Evolutionary conservation across 208 protist species (phyloP).

Genomic region (Entamoeba dispar): DNA sequence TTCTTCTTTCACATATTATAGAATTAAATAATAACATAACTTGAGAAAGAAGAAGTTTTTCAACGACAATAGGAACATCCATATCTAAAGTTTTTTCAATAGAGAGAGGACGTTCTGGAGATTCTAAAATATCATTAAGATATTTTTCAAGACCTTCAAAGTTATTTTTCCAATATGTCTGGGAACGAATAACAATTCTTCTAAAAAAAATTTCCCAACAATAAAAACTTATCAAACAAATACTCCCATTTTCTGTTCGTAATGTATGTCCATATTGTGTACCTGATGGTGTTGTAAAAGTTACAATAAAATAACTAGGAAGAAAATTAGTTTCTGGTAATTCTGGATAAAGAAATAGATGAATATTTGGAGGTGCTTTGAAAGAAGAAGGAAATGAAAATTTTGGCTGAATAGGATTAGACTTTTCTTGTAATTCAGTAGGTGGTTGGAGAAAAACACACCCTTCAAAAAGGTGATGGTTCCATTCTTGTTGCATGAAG

Average conservation of each 20-base stretch:
- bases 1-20: not conserved
- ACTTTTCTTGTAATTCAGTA: not conserved
- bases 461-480: not conserved
- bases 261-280: not conserved
- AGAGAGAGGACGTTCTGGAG: not conserved
- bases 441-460: not conserved
- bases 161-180: not conserved
- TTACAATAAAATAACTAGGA: not conserved
- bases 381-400: not conserved
- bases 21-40: not conserved
- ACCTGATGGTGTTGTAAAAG: not conserved
- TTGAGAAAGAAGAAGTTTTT: not conserved
- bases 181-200: not conserved
- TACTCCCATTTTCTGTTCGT: not conserved
- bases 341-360: not conserved
- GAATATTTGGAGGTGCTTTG: not conserved
- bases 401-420: not conserved
- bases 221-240: not conserved
- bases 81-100: not conserved
- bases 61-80: not conserved
- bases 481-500: not conserved
- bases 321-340: not conserved
- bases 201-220: not conserved
- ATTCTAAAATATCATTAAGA: not conserved
- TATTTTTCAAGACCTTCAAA: not conserved